These are phyloP conservation scores for Alnus rubra DNA, from an alignment of 306 rosid species.

Conservation along the genomic window DNA sequence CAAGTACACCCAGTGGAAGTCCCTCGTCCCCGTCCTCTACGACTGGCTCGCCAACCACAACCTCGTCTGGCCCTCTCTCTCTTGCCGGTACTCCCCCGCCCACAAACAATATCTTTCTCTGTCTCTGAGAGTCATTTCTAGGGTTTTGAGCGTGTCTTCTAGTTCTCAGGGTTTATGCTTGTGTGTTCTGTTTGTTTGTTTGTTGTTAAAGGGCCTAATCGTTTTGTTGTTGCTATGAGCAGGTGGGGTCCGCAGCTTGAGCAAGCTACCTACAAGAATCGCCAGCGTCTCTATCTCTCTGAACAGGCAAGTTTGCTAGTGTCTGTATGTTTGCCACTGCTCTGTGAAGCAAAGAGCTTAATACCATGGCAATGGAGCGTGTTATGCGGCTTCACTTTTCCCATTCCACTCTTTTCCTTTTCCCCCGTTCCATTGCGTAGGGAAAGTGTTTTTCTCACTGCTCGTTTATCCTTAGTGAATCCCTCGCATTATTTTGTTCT, in stretches of 20 bases:
- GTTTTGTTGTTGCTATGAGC: slow-evolving; percentile 1
- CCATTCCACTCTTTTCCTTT: no score
- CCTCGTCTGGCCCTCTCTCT: slow-evolving; percentile 95
- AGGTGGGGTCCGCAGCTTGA: slow-evolving; percentile 93
- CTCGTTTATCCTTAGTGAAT: no score
- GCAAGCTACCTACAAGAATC: slow-evolving; percentile 79
- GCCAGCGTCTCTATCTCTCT: slow-evolving; percentile 86
- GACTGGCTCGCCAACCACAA: slow-evolving; percentile 98
- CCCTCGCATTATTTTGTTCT: no score
- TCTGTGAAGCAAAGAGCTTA: neutral
- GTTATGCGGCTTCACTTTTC: no score
- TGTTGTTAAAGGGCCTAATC: neutral
- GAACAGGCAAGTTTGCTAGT: slow-evolving; percentile 57
- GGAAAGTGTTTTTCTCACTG: no score
- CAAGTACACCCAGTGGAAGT: slow-evolving; percentile 84
- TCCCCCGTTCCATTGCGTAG: no score
- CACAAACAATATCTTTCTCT: neutral
- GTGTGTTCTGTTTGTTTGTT: neutral
- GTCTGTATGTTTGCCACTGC: neutral
- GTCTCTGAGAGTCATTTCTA: neutral
- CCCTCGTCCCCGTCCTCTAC: slow-evolving; percentile 79
- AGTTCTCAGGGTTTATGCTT: neutral
- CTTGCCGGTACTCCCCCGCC: slow-evolving; percentile 59
- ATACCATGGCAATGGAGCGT: no score
- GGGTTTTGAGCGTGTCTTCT: slow-evolving; percentile 15